Evolutionary conservation across 805 yeast genomes (phyloP), one percentile per base, ranked within the genome.

Genomic region (Wickerhamomyces chaumierensis): DNA sequence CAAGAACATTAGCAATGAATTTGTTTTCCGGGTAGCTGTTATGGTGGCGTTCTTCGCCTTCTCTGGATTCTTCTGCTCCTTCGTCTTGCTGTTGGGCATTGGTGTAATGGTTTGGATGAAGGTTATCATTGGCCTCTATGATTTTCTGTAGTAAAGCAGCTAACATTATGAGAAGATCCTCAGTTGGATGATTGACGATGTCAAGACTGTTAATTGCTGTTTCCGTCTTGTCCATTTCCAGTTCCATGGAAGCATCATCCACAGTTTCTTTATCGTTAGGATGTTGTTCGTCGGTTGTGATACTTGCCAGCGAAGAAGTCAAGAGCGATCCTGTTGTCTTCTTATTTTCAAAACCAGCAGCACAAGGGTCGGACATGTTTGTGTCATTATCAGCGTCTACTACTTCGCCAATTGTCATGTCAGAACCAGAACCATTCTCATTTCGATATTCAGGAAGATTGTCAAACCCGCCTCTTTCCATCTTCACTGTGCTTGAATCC

Each of bases 61-160:
- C 25, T 21, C 25, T 21, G n/a, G n/a, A n/a, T n/a, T n/a, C n/a
- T n/a, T n/a, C n/a, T n/a, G n/a, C n/a, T n/a, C n/a, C n/a, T n/a
- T n/a, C n/a, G n/a, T n/a, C n/a, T n/a, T n/a, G n/a, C 11, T 21
- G 9, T 21, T 21, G 25, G 5, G 58, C 55, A 27, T 50, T 48
- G 20, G 51, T 49, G 18, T 52, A 48, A 41, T 52, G 55, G n/a
- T 51, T 78, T 2, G 88, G 82, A 51, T 80, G 90, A 28, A 85
- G 63, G 37, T 76, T 68, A 58, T 90, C 98, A 60, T 90, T 92
- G 12, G 94, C 87, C 51, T 83, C 90, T 31, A 90, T 81, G 36
- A 92, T 87, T 55, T 83, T 84, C 46, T 86, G 86, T 39, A 90
- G 64, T 38, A 90, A 65, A 7, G 94, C 80, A 17, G 95, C 75